Conservation (phyloP, 345 rosid genomes). For the Rubroshorea leprosula region DNA sequence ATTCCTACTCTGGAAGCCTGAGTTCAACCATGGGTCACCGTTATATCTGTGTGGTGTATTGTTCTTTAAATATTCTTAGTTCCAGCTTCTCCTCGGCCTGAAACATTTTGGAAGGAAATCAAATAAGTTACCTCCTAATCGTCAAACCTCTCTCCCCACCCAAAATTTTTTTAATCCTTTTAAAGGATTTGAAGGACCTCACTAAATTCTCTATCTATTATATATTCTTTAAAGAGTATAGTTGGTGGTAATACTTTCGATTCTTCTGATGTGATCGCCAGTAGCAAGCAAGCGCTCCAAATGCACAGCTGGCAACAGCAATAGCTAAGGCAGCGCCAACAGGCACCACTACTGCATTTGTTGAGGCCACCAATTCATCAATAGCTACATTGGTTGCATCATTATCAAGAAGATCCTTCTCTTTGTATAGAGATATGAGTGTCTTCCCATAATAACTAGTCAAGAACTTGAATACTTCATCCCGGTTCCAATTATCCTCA, state of each 20-base stretch:
- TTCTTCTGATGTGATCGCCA: conserved; percentile 96
- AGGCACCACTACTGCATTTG: conserved; percentile 79
- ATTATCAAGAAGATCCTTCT: conserved; percentile 30
- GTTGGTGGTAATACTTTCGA: conserved; percentile 86
- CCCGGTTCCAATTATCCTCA: conserved; percentile 57
- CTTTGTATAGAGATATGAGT: conserved; percentile 62
- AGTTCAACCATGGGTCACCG: neutral
- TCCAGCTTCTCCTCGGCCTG: conserved; percentile 82
- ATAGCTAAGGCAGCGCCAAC: conserved; percentile 95
- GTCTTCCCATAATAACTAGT: conserved; percentile 56
- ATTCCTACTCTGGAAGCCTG: neutral
- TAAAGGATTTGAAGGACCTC: conserved; percentile 31
- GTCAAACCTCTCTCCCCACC: conserved; percentile 25
- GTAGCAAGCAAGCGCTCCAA: conserved; percentile 95
- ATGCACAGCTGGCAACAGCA: conserved; percentile 93
- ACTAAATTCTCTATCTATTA: conserved; percentile 44
- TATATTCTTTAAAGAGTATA: conserved; percentile 77
- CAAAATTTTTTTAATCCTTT: conserved; percentile 21
- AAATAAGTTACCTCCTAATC: conserved; percentile 21
- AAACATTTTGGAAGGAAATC: conserved; percentile 37
- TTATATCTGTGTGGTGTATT: neutral
- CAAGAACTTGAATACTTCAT: conserved; percentile 76
- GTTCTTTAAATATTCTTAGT: conserved; percentile 20
- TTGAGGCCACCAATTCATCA: conserved; percentile 57
- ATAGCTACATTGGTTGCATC: conserved; percentile 32